Conservation (phyloP, 208 protist genomes). For the Leishmania mexicana region DNA sequence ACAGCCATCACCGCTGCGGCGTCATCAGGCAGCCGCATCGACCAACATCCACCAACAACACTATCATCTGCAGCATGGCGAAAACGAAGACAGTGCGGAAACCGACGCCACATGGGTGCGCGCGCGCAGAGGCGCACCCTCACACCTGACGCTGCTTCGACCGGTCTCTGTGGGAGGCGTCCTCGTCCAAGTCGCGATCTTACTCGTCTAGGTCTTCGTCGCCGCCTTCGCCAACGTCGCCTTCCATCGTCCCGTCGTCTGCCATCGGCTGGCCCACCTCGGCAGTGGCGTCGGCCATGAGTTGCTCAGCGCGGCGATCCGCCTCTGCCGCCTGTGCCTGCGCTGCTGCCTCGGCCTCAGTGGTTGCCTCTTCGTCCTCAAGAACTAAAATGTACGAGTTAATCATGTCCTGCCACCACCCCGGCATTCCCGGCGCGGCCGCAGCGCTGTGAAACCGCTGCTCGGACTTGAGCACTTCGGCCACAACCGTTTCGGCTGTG, state of each 20-base stretch:
- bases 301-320: conserved; percentile 16
- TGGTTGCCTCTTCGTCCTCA: conserved; percentile 33
- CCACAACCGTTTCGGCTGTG: conserved; percentile 12
- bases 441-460: neutral
- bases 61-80: neutral
- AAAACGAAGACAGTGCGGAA: neutral
- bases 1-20: neutral
- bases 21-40: neutral
- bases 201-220: neutral
- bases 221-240: conserved; percentile 5
- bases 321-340: conserved; percentile 23
- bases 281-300: conserved; percentile 22
- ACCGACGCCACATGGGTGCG: neutral
- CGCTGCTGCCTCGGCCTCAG: conserved; percentile 23
- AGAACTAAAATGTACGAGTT: conserved; percentile 50
- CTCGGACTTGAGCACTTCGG: conserved; percentile 36
- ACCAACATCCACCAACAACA: neutral
- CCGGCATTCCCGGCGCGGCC: conserved; percentile 26
- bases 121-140: neutral
- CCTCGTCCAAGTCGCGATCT: conserved; percentile 19
- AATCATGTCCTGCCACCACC: conserved; percentile 62
- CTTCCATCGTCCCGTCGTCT: conserved; percentile 25
- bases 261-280: conserved; percentile 27
- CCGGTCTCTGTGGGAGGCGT: conserved; percentile 2
- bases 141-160: neutral